phyloP scores from a whole-genome alignment of 441 rosid genomes.

The Populus hybrid region DNA sequence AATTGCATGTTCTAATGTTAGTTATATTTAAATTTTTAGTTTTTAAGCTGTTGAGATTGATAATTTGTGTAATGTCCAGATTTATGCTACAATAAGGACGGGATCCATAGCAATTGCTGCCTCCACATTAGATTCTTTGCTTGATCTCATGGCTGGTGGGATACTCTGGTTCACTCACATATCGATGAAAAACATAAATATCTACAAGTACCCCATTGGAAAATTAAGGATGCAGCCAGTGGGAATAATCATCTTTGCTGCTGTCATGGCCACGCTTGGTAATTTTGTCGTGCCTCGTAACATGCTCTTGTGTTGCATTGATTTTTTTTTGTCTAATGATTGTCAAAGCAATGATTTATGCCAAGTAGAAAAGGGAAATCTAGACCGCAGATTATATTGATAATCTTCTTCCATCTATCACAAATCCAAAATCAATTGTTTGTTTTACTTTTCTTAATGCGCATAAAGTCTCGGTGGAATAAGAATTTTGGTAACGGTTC shows the following conservation, averaged over 20 bases:
- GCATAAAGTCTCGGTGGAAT: not conserved
- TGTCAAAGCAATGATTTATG: not conserved
- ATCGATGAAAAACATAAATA: too few relatives aligned
- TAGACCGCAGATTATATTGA: not conserved
- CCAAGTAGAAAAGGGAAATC: not conserved
- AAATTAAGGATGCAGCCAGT: too few relatives aligned
- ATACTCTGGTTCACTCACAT: constrained; percentile 46
- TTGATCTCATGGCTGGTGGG: constrained; percentile 91
- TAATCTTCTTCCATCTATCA: not conserved
- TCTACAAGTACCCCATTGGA: too few relatives aligned
- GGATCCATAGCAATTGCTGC: constrained; percentile 94
- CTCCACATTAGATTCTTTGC: constrained; percentile 85
- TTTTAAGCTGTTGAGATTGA: not conserved
- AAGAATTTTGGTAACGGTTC: not conserved
- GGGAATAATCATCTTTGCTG: too few relatives aligned
- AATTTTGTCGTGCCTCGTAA: constrained; percentile 15
- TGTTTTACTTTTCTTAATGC: not conserved
- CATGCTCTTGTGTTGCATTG: not conserved
- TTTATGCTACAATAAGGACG: constrained; percentile 75
- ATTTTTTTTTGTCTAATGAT: not conserved
- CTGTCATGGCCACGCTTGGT: too few relatives aligned
- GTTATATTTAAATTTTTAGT: too few relatives aligned
- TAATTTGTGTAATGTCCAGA: constrained; percentile 30
- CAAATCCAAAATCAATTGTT: not conserved
- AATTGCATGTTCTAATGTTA: not conserved